Evolutionary conservation across 352 stramenopile genomes (phyloP).

Genomic region (Thalassiosira mediterranea): DNA sequence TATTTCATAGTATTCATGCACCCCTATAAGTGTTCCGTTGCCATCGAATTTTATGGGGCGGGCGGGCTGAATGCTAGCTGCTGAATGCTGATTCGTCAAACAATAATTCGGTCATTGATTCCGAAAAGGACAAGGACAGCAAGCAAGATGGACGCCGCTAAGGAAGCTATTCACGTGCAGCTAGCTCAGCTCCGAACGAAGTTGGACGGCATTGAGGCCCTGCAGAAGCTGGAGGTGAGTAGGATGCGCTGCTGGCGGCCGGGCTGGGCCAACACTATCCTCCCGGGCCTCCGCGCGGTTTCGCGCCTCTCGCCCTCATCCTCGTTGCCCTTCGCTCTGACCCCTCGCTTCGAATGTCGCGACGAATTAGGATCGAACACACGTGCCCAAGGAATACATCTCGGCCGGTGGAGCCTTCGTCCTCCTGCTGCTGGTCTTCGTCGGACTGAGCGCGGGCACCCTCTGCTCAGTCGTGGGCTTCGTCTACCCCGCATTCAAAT

Average conservation of each 20-base stretch:
- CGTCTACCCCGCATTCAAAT: constrained; percentile 86
- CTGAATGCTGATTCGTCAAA: no score
- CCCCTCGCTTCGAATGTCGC: background rate
- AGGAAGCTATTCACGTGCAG: constrained; percentile 64
- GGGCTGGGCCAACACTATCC: no score
- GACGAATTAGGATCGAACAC: no score
- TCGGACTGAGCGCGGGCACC: constrained; percentile 65
- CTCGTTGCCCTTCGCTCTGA: background rate
- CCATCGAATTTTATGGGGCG: no score
- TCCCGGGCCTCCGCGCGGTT: background rate
- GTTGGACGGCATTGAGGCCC: constrained; percentile 62
- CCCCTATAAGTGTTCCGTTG: no score
- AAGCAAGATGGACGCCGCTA: background rate
- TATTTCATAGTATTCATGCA: no score
- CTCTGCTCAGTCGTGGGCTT: constrained; percentile 86
- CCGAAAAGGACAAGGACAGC: no score
- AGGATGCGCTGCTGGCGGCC: no score
- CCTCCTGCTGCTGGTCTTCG: constrained; percentile 64
- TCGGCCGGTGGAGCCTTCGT: constrained; percentile 44
- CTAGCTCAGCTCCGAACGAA: constrained; percentile 64
- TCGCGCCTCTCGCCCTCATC: constrained; percentile 2
- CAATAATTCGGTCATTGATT: no score
- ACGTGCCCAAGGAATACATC: constrained; percentile 81
- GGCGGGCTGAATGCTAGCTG: no score
- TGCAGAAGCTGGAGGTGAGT: constrained; percentile 80